These are phyloP conservation scores for Malassezia restricta DNA, from an alignment of 1,284 basidiomycete genomes.

Conservation along the genomic window DNA sequence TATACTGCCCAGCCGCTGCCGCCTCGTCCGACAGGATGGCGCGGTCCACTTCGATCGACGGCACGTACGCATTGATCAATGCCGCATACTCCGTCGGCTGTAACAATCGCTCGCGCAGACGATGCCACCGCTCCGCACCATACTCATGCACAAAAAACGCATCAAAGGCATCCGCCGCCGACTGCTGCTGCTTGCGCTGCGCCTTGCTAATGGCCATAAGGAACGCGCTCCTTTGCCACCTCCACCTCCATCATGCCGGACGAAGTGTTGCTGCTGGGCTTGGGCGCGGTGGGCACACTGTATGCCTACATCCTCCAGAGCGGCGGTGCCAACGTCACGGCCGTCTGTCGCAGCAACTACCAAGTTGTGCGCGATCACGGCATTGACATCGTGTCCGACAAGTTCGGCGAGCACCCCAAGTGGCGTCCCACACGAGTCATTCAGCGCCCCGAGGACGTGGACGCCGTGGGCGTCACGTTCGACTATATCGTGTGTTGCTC, in stretches of 20 bases:
- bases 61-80: slow-evolving; percentile 7
- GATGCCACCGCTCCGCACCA: neutral
- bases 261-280: slow-evolving; percentile 49
- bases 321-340: slow-evolving; percentile 59
- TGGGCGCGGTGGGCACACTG: slow-evolving; percentile 51
- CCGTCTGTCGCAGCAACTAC: slow-evolving; percentile 63
- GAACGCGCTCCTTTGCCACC: neutral
- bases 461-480: slow-evolving; percentile 52
- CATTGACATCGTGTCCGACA: slow-evolving; percentile 54
- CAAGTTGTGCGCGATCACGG: slow-evolving; percentile 51
- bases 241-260: neutral
- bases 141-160: slow-evolving; percentile 1
- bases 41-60: slow-evolving; percentile 2
- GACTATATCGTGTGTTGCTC: slow-evolving; percentile 57
- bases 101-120: neutral
- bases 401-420: slow-evolving; percentile 54
- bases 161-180: slow-evolving; percentile 5
- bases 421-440: slow-evolving; percentile 61
- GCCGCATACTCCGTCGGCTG: slow-evolving; percentile 7
- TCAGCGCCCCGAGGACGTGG: slow-evolving; percentile 54
- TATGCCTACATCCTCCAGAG: slow-evolving; percentile 57
- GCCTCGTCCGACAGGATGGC: neutral
- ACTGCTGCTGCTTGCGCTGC: slow-evolving; percentile 2
- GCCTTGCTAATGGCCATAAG: neutral
- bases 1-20: neutral